Percentiles rank a stretch among this genome's conserved stretches.
Evolutionary conservation across 768 basidiomycete species (phyloP).

Genomic region (Dendrothele bispora): DNA sequence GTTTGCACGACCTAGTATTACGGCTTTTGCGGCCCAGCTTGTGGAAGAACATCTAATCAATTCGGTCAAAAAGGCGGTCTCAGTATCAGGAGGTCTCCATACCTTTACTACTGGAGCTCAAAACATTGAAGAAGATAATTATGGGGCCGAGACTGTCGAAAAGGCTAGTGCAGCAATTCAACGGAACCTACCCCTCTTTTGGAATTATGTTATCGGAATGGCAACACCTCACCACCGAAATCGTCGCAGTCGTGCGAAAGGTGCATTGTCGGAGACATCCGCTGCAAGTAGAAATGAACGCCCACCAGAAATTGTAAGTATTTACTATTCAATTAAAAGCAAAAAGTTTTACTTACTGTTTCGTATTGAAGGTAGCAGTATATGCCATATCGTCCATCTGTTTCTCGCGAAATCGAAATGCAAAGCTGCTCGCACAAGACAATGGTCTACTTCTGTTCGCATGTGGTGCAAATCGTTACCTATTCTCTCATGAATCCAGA

Average conservation of each 20-base stretch:
- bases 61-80: slow-evolving; percentile 18
- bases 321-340: background rate
- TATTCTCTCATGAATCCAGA: slow-evolving; percentile 9
- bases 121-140: background rate
- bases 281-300: background rate
- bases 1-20: slow-evolving; percentile 22
- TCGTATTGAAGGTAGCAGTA: slow-evolving; percentile 1
- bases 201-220: background rate
- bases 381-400: background rate
- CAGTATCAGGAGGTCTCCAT: slow-evolving; percentile 18
- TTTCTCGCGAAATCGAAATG: background rate
- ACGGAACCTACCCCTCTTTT: background rate
- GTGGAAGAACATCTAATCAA: slow-evolving; percentile 15
- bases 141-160: background rate
- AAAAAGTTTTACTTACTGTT: background rate
- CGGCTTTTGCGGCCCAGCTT: slow-evolving; percentile 29
- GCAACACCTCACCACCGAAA: background rate
- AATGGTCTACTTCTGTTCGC: slow-evolving; percentile 1
- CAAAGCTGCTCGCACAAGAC: background rate
- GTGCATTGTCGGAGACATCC: background rate
- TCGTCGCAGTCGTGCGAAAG: background rate
- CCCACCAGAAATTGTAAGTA: background rate
- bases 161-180: background rate
- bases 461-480: background rate
- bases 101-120: slow-evolving; percentile 10